These are phyloP conservation scores for Basipetospora chlamydospora DNA, from an alignment of 2,329 filamentous ascomycete genomes.

Conservation along the genomic window DNA sequence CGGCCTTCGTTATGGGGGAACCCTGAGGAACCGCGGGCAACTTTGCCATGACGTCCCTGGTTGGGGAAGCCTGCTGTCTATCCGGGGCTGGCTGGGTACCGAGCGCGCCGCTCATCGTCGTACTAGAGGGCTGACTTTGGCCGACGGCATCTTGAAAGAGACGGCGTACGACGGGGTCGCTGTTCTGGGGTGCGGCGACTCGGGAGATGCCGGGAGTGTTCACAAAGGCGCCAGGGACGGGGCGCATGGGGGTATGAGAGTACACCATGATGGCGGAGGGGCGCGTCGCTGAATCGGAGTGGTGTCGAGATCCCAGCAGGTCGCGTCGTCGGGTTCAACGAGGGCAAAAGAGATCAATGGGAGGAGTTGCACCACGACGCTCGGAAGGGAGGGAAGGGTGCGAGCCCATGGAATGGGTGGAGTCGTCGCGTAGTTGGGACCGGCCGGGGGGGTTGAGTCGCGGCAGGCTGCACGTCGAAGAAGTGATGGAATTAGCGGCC, in stretches of 20 bases:
- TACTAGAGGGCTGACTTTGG: constrained; percentile 7
- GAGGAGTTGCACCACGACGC: too few relatives aligned
- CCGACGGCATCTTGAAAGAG: constrained; percentile 26
- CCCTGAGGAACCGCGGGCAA: constrained; percentile 23
- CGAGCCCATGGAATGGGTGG: not conserved
- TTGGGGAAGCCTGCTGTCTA: not conserved
- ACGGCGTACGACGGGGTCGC: constrained; percentile 34
- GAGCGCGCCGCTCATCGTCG: constrained; percentile 8
- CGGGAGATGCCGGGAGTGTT: constrained; percentile 53
- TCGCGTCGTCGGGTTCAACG: too few relatives aligned
- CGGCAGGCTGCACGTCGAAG: not conserved
- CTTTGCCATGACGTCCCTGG: constrained; percentile 5
- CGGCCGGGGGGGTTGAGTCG: too few relatives aligned
- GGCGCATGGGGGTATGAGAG: constrained; percentile 51
- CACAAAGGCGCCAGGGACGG: constrained; percentile 61
- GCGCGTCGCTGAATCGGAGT: not conserved
- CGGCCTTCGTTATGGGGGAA: constrained; percentile 64
- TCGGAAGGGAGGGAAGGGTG: not conserved
- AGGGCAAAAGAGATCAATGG: too few relatives aligned
- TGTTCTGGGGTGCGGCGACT: constrained; percentile 27
- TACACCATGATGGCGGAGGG: constrained; percentile 32
- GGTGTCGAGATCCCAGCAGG: too few relatives aligned
- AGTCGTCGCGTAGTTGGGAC: not conserved
- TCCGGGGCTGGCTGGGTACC: not conserved
- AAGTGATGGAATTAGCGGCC: not conserved